Percentiles rank a stretch among this genome's conserved stretches.
These are phyloP conservation scores for Penicillium psychrosexuale DNA, from an alignment of 2,329 filamentous ascomycete species.

Conservation along the genomic window DNA sequence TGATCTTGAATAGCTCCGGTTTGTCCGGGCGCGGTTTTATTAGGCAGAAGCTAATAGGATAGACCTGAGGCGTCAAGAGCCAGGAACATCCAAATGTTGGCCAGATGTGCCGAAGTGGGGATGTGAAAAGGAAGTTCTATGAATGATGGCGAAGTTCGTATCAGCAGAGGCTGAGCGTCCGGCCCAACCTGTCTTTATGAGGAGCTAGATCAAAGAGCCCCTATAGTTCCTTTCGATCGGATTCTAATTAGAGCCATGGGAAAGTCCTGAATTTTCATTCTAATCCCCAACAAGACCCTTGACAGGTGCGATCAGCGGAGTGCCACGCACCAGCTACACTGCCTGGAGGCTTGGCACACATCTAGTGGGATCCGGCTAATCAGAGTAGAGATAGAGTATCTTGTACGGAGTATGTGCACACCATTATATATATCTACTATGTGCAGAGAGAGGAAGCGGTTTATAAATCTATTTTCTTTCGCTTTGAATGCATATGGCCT, in stretches of 20 bases:
- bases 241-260: constrained; percentile 10
- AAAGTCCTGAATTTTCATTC: background rate
- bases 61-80: constrained; percentile 3
- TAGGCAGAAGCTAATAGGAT: background rate
- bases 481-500: constrained; percentile 16
- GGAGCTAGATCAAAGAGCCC: background rate
- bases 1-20: constrained; percentile 3
- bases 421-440: background rate
- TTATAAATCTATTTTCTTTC: constrained; percentile 11
- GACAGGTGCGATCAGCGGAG: constrained; percentile 13
- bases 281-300: background rate
- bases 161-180: constrained; percentile 7
- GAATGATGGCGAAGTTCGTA: constrained; percentile 15
- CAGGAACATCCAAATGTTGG: constrained; percentile 1
- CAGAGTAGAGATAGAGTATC: background rate
- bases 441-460: background rate
- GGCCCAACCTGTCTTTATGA: background rate
- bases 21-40: constrained; percentile 4
- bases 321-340: constrained; percentile 18
- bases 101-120: constrained; percentile 4
- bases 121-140: constrained; percentile 11
- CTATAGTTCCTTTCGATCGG: constrained; percentile 8
- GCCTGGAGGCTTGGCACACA: constrained; percentile 22
- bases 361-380: background rate
- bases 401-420: background rate